A percentile compares a stretch with the other conserved stretches of the same genome.
Evolutionary conservation across 2,329 filamentous ascomycete genomes (phyloP).

Genomic region (Hypoxylon sp.): DNA sequence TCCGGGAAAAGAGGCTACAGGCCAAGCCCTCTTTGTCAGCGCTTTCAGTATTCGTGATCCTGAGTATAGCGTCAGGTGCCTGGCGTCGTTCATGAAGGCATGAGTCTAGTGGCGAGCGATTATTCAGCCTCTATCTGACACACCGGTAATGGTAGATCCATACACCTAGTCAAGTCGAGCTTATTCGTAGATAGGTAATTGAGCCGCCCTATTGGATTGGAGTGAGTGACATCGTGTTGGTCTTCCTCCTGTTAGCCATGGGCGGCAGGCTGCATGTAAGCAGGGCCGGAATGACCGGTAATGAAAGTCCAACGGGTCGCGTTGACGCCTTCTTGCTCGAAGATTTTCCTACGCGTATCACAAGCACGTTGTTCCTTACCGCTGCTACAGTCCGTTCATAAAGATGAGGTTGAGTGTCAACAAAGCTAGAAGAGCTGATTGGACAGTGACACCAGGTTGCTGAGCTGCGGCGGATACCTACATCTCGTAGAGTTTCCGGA

Average conservation of each 20-base stretch:
- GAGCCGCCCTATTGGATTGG: slow-evolving; percentile 9
- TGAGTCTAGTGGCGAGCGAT: neutral
- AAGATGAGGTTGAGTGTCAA: slow-evolving; percentile 25
- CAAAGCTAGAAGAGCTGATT: slow-evolving; percentile 23
- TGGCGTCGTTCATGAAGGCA: neutral
- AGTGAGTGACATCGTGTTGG: slow-evolving; percentile 4
- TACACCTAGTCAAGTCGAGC: neutral
- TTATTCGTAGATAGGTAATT: slow-evolving; percentile 2
- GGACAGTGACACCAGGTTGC: slow-evolving; percentile 18
- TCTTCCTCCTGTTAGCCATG: neutral
- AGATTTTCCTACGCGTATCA: neutral
- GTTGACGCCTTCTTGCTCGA: slow-evolving; percentile 2
- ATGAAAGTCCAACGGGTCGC: slow-evolving; percentile 3
- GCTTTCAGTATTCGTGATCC: neutral
- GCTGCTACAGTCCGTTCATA: slow-evolving; percentile 10
- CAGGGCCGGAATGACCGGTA: slow-evolving; percentile 2
- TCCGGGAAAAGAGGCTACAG: neutral
- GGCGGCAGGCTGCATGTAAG: slow-evolving; percentile 20
- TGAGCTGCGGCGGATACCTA: slow-evolving; percentile 30
- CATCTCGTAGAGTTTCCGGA: slow-evolving; percentile 29
- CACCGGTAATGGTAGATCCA: neutral
- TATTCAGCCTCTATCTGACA: neutral
- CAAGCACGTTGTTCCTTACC: slow-evolving; percentile 8
- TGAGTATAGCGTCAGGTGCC: neutral
- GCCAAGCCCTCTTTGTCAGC: neutral